phyloP scores from a whole-genome alignment of 2,329 filamentous ascomycete genomes.

The Colletotrichum incanum region DNA sequence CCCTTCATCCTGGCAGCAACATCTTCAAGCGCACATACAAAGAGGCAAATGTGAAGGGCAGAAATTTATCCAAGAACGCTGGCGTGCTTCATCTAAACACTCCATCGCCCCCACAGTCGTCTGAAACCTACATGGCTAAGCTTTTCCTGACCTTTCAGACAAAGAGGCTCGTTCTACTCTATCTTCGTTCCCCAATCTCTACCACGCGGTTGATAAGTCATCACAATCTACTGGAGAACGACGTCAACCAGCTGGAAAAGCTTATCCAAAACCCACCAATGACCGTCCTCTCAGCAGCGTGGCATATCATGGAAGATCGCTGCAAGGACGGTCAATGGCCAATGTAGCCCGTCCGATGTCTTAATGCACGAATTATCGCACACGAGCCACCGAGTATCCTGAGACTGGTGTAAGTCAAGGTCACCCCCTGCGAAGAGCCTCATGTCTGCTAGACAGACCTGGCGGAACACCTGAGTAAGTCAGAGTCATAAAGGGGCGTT shows the following conservation, averaged over 20 bases:
- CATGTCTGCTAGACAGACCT: background rate
- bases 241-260: background rate
- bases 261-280: conserved; percentile 4
- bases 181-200: background rate
- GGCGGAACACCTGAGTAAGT: background rate
- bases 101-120: background rate
- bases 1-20: background rate
- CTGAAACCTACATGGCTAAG: conserved; percentile 12
- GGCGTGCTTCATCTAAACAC: conserved; percentile 32
- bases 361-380: conserved; percentile 1
- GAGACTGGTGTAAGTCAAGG: background rate
- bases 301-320: background rate
- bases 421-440: conserved; percentile 2
- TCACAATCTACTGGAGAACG: background rate
- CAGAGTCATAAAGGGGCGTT: background rate
- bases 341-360: conserved; percentile 12
- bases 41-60: background rate
- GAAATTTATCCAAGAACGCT: conserved; percentile 27
- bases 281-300: background rate
- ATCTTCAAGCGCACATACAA: background rate
- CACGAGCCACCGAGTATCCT: background rate
- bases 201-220: background rate
- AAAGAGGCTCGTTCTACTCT: background rate
- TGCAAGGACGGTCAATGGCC: background rate
- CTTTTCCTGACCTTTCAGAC: background rate